Evolutionary conservation across 352 stramenopile genomes (phyloP).

Genomic region (Sclerospora graminicola): DNA sequence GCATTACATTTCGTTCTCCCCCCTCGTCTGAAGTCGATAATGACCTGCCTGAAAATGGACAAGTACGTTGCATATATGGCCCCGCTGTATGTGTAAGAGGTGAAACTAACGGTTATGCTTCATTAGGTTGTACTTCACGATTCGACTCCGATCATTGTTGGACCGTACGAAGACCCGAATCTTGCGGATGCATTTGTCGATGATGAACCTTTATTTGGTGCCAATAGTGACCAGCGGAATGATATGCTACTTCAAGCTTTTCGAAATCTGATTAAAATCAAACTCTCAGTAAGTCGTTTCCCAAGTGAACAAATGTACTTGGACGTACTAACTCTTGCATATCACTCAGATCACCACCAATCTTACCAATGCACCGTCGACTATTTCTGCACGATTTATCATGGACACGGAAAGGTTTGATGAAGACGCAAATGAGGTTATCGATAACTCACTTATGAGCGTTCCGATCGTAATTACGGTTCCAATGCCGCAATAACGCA

Average conservation of each 20-base stretch:
- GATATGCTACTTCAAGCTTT: slow-evolving; percentile 39
- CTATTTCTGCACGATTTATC: slow-evolving; percentile 31
- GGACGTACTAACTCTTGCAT: not conserved
- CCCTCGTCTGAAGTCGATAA: not conserved
- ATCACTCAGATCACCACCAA: slow-evolving; percentile 14
- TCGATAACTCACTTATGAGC: slow-evolving; percentile 43
- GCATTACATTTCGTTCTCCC: slow-evolving; percentile 33
- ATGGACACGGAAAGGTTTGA: slow-evolving; percentile 63
- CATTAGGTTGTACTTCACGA: slow-evolving; percentile 37
- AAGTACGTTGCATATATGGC: slow-evolving; percentile 18
- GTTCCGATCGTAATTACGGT: slow-evolving; percentile 41
- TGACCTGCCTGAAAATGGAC: slow-evolving; percentile 10
- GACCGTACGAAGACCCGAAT: slow-evolving; percentile 77
- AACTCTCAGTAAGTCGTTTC: slow-evolving; percentile 23
- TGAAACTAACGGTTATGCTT: slow-evolving; percentile 3
- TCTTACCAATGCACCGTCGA: not conserved
- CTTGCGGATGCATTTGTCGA: slow-evolving; percentile 57
- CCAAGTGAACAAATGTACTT: not conserved
- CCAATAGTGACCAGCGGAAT: slow-evolving; percentile 22
- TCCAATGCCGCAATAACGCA: slow-evolving; percentile 15
- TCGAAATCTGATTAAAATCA: slow-evolving; percentile 47
- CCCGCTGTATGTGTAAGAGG: not conserved
- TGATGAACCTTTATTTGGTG: slow-evolving; percentile 12
- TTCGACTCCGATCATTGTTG: slow-evolving; percentile 48
- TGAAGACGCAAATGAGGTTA: slow-evolving; percentile 40